Conservation (phyloP, 371 early-diverging fungal species). For the Rhizopus arrhizus region DNA sequence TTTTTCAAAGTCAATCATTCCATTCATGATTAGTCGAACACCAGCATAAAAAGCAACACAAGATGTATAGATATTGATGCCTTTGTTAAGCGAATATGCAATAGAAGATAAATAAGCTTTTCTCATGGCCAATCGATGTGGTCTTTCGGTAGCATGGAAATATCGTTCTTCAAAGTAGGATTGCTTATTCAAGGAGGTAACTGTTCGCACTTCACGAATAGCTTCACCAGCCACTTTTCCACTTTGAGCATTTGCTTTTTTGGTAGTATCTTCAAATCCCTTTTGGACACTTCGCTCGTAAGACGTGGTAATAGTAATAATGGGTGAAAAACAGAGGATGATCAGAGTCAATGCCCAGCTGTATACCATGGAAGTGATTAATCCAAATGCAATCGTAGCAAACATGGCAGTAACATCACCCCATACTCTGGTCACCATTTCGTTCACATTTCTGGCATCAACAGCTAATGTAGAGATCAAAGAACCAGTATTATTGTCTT, state of each 20-base stretch:
- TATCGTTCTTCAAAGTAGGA: conserved; percentile 61
- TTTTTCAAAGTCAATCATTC: conserved; percentile 25
- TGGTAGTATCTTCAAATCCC: conserved; percentile 52
- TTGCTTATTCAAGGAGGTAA: conserved; percentile 77
- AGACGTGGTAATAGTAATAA: conserved; percentile 36
- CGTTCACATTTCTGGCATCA: conserved; percentile 69
- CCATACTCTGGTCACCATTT: conserved; percentile 64
- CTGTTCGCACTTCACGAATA: conserved; percentile 79
- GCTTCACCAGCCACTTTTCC: conserved; percentile 76
- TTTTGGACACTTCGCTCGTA: conserved; percentile 24
- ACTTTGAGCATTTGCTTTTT: conserved; percentile 57
- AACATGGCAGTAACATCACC: conserved; percentile 56
- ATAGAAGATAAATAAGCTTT: conserved; percentile 58
- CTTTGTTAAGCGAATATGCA: conserved; percentile 65
- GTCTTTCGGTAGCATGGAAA: conserved; percentile 53
- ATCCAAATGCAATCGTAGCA: conserved; percentile 34
- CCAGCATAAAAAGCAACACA: conserved; percentile 61
- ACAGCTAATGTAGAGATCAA: conserved; percentile 76
- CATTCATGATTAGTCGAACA: conserved; percentile 38
- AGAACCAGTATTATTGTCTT: conserved; percentile 75
- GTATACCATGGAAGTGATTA: conserved; percentile 36
- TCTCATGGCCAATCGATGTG: conserved; percentile 61
- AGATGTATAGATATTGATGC: conserved; percentile 59
- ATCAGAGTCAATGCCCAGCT: conserved; percentile 57
- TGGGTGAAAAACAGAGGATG: conserved; percentile 42